Evolutionary conservation across 805 yeast species (phyloP), one percentile per base, ranked within the genome.

Genomic region (Debaryomyces castellii): DNA sequence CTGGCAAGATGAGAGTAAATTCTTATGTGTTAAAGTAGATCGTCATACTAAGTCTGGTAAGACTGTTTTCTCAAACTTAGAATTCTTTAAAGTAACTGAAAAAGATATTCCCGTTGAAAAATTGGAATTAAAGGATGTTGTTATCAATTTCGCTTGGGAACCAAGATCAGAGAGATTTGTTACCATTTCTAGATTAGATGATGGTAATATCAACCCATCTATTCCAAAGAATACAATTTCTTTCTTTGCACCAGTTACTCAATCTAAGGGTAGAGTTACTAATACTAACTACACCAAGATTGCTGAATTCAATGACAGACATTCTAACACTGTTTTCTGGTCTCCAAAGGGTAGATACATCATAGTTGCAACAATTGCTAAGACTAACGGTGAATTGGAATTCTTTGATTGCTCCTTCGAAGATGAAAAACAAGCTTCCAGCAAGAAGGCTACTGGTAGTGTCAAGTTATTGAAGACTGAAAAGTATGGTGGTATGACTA

Each of bases 1-100:
- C 76, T 94, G 99, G 99, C 98, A 94, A 72, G 84, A 81, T 53
- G 83, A 87, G 55, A 89, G 89, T 52, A 84, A 82, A 58, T 85
- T 74, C 65, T 73, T 94, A 63, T 89, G 97, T 73, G 95, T 91
- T 62, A 89, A 88, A 74, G 97, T 94, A 56, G 97, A 91, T 68
- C 89, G 98, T 72, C 96, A 90, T 71, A 89, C 97, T 46, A 94
- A 94, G 71, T 86, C 97, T 41, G 88, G 86, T 67, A 94, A 95
- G 80, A 88, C 96, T 17, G 68, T 85, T 43, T 90, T 89, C 78
- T 83, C 97, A 47, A 89, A 89, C 64, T 78, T 94, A 66, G 98
- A 94, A 71, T 85, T 94, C 63, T 89, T 92, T 80, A 86, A 89
- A 60, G 69, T 90, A 47, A 76, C 77, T 49, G 99, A 92, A 70